Conservation (phyloP, 768 basidiomycete genomes). For the Mycena epipterygia region DNA sequence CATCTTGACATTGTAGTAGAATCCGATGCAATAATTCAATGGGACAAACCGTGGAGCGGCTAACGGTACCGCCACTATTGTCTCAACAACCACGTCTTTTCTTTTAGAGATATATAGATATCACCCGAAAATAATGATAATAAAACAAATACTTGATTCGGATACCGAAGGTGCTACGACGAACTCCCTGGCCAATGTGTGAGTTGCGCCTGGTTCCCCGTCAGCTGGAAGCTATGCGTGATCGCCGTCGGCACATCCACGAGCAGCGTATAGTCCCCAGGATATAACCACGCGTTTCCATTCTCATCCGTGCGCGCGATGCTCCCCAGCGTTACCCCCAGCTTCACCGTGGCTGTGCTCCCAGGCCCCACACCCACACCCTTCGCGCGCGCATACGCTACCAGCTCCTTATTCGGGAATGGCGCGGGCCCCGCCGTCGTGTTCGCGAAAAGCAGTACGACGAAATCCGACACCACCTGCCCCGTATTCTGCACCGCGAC, state of each 20-base stretch:
- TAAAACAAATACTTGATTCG: no score
- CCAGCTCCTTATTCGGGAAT: constrained; percentile 64
- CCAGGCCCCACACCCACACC: constrained; percentile 45
- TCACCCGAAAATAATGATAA: no score
- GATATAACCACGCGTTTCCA: constrained; percentile 28
- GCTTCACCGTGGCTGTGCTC: constrained; percentile 36
- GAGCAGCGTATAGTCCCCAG: constrained; percentile 29
- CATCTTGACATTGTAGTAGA: no score
- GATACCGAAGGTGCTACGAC: no score
- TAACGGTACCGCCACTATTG: no score
- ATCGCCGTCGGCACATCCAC: constrained; percentile 30
- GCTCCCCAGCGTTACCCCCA: constrained; percentile 24
- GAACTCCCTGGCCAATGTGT: constrained; percentile 15
- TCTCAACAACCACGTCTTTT: no score
- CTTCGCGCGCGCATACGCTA: constrained; percentile 61
- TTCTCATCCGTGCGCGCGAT: constrained; percentile 25
- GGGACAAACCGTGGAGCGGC: no score
- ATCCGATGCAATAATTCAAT: no score
- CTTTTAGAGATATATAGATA: no score
- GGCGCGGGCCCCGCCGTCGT: constrained; percentile 64
- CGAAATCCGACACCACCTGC: constrained; percentile 64
- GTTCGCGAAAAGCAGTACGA: constrained; percentile 65
- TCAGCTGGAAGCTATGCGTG: constrained; percentile 26
- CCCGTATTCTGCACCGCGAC: constrained; percentile 66
- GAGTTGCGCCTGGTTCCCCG: constrained; percentile 28